phyloP scores from a whole-genome alignment of 257 asterid genomes.

The Nicotiana sylvestris region DNA sequence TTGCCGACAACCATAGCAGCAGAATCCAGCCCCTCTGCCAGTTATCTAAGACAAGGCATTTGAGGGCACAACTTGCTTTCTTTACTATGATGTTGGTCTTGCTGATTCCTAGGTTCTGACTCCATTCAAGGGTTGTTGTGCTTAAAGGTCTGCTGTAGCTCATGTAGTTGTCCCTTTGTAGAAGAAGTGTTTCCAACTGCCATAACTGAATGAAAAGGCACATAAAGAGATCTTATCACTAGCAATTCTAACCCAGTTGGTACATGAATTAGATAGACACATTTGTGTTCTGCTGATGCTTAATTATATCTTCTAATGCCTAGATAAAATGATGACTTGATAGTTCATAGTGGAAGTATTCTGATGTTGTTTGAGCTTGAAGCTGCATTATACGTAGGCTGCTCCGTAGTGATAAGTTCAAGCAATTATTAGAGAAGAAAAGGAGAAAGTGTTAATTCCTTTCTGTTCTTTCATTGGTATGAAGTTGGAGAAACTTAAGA shows the following conservation, averaged over 20 bases:
- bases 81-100: constrained; percentile 21
- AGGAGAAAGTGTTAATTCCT: background rate
- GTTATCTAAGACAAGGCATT: constrained; percentile 43
- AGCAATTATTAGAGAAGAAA: background rate
- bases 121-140: constrained; percentile 58
- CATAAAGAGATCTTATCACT: background rate
- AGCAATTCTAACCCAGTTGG: background rate
- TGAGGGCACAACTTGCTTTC: constrained; percentile 21
- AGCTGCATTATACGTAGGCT: background rate
- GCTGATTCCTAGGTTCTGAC: constrained; percentile 38
- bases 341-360: background rate
- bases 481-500: background rate
- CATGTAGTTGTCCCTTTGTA: constrained; percentile 75
- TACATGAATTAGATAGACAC: background rate
- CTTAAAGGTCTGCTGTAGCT: constrained; percentile 80
- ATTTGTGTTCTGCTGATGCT: background rate
- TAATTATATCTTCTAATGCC: background rate
- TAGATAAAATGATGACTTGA: background rate
- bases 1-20: constrained; percentile 47
- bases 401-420: background rate
- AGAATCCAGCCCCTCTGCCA: constrained; percentile 80
- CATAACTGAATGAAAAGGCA: constrained; percentile 50
- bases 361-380: background rate
- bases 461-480: background rate
- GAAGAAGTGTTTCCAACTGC: constrained; percentile 84